Percentiles rank a stretch among this genome's conserved stretches.
phyloP scores from a whole-genome alignment of 805 yeast genomes.

The Candida ficus region DNA sequence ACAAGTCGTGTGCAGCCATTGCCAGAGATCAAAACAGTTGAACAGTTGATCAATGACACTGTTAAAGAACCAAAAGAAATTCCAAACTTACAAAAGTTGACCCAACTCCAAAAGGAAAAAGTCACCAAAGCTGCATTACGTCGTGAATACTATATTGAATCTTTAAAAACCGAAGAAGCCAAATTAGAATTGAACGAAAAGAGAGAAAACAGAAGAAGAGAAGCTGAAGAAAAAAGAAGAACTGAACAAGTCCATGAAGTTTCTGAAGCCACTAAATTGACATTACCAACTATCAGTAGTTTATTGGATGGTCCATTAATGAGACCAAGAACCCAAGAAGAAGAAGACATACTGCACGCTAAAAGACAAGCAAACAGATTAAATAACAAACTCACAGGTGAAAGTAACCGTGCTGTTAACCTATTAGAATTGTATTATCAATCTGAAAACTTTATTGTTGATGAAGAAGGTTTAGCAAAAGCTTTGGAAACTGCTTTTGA shows the following conservation, averaged over 20 bases:
- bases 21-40: constrained; percentile 52
- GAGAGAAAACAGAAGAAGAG: constrained; percentile 24
- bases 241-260: constrained; percentile 35
- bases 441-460: constrained; percentile 62
- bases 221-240: constrained; percentile 23
- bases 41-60: constrained; percentile 49
- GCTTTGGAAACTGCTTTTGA: constrained; percentile 56
- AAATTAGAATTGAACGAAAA: constrained; percentile 30
- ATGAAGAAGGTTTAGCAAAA: constrained; percentile 57
- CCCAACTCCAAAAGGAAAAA: constrained; percentile 25
- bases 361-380: constrained; percentile 68
- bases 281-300: constrained; percentile 75
- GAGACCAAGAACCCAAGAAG: constrained; percentile 69
- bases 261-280: constrained; percentile 51
- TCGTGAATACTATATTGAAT: constrained; percentile 61
- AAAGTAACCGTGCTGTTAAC: constrained; percentile 48
- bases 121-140: constrained; percentile 54
- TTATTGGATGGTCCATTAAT: constrained; percentile 65
- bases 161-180: constrained; percentile 36
- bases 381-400: constrained; percentile 43
- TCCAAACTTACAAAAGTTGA: constrained; percentile 19
- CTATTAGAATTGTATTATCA: constrained; percentile 70
- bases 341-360: constrained; percentile 46
- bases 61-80: constrained; percentile 40
- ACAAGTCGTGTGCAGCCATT: constrained; percentile 51